Evolutionary conservation across 768 basidiomycete genomes (phyloP), one percentile per base, ranked within the genome.

Genomic region (Kwoniella bestiolae): DNA sequence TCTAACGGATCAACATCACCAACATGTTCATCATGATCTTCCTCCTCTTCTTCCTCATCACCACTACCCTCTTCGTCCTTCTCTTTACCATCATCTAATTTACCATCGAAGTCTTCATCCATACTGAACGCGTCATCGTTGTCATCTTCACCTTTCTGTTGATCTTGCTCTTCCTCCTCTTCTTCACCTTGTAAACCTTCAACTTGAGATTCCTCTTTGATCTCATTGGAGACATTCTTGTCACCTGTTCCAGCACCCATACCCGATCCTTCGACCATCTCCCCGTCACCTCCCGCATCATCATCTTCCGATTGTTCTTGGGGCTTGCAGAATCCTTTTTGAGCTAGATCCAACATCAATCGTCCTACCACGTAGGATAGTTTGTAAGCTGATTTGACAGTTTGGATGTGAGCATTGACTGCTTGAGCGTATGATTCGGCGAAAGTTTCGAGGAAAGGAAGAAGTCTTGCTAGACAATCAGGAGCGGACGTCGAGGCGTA

Each of bases 131-230:
- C 90, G 60, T 92, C 88, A 44, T 88, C 86, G 44, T 77, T 70
- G 16, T 71, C 72, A 9, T 66, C 69, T 8, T 70, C 65, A 34
- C 76, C 70, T 52, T 74, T 60, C 45, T 74, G 64, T 41, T 74
- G 50, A 35, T 81, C 71, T 18, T 78, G 59, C 23, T 89, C 86
- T 60, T 88, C 87, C 26, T 82, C 76, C 28, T 78, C 72, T 21
- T 81, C 69, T 21, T 81, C 69, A 14, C 87, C 90, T 77, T 88
- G 86, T 25, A 98, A 83, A 0, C 96, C 96, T 74, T 99, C 96
- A 6, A 98, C 91, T 73, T 99, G 95, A 73, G 91, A 90, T 82
- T 98, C 94, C 62, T 97, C 94, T 75, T 94, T 89, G 58, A 98
- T 94, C 76, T 97, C 91, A 73, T 93, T 90, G 84, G 91, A 93